Percentiles rank a stretch among this genome's conserved stretches.
Conservation (phyloP, 2,329 filamentous ascomycete species). For the Sporothrix dimorphospora region DNA sequence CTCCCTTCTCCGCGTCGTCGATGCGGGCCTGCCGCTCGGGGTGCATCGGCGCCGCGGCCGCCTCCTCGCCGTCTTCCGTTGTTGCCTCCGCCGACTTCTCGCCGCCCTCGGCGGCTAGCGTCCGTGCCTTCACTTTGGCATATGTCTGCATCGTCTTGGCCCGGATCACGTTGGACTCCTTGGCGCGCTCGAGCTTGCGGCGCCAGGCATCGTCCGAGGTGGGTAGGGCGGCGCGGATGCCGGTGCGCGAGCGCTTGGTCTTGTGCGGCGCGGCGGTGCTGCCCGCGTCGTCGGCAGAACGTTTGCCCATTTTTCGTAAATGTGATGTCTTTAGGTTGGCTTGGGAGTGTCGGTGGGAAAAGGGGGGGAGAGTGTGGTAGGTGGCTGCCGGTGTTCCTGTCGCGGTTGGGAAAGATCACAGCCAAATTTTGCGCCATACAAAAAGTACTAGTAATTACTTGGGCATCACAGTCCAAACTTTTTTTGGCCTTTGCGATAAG, state of each 20-base stretch:
- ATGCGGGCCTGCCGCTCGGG: conserved; percentile 49
- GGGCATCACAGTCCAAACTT: not conserved
- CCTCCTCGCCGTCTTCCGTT: conserved; percentile 21
- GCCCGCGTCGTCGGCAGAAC: conserved; percentile 6
- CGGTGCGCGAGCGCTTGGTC: conserved; percentile 30
- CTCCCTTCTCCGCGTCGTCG: conserved; percentile 37
- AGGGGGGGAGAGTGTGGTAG: not conserved
- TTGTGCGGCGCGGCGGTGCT: conserved; percentile 5
- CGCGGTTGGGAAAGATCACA: not conserved
- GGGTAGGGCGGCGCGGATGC: conserved; percentile 30
- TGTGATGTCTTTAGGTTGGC: not conserved
- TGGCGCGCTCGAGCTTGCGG: conserved; percentile 61
- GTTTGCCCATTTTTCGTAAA: conserved; percentile 22
- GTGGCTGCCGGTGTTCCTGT: not conserved
- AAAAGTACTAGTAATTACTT: not conserved
- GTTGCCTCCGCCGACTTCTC: conserved; percentile 17
- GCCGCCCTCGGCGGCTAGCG: conserved; percentile 24
- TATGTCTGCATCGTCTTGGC: conserved; percentile 93
- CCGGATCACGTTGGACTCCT: conserved; percentile 84
- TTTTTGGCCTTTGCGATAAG: conserved; percentile 9
- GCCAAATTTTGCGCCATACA: not conserved
- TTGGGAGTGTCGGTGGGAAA: not conserved
- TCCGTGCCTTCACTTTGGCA: conserved; percentile 75
- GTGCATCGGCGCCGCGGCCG: conserved; percentile 41
- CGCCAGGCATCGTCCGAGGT: conserved; percentile 34